A percentile compares a stretch with the other conserved stretches of the same genome.
These are phyloP conservation scores for Lentinus brumalis DNA, from an alignment of 768 basidiomycete species.

Conservation along the genomic window DNA sequence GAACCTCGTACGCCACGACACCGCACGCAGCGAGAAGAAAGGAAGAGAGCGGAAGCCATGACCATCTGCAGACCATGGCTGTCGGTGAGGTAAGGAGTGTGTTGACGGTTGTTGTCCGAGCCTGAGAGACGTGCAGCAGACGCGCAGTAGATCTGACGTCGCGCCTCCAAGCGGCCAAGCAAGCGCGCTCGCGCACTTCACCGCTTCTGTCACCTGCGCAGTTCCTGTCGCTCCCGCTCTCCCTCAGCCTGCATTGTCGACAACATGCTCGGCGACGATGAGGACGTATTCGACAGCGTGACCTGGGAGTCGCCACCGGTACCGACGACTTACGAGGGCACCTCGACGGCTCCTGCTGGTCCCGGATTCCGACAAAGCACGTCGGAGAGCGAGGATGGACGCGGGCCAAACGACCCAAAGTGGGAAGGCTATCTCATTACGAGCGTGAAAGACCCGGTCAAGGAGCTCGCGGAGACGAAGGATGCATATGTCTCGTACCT, in stretches of 20 bases:
- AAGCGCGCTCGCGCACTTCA: conserved; percentile 14
- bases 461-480: conserved; percentile 95
- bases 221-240: background rate
- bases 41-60: conserved; percentile 28
- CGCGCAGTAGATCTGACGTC: conserved; percentile 11
- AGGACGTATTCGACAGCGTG: conserved; percentile 89
- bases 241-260: background rate
- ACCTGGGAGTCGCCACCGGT: conserved; percentile 83
- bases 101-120: conserved; percentile 26
- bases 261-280: conserved; percentile 79
- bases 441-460: conserved; percentile 87
- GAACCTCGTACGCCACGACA: conserved; percentile 57
- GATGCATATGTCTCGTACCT: conserved; percentile 96
- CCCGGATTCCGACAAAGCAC: conserved; percentile 86
- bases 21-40: conserved; percentile 38
- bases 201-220: conserved; percentile 2
- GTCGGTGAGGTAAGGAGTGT: conserved; percentile 19
- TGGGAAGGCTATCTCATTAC: conserved; percentile 89
- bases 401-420: conserved; percentile 76
- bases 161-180: background rate
- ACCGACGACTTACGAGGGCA: conserved; percentile 47
- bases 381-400: conserved; percentile 64
- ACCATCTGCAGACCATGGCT: conserved; percentile 27
- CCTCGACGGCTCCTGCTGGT: conserved; percentile 44
- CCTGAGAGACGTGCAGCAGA: background rate